These are phyloP conservation scores for Lenwebbia sp. DNA, from an alignment of 345 rosid species.

Conservation along the genomic window DNA sequence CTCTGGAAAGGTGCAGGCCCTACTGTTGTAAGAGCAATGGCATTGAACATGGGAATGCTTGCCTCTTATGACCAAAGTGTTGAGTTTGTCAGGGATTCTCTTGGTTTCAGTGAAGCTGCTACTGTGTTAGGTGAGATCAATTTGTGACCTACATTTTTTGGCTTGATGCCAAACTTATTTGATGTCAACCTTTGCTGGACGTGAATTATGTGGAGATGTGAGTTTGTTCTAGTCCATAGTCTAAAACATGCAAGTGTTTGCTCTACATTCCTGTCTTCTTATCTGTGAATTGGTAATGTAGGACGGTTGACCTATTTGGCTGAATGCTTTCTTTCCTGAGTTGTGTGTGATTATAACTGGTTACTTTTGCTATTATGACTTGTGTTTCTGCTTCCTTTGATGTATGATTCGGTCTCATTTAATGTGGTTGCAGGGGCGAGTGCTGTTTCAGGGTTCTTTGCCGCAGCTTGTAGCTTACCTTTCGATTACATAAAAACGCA, in stretches of 20 bases:
- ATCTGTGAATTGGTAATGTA: neutral
- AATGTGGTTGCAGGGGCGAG: conserved; percentile 59
- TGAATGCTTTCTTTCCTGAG: neutral
- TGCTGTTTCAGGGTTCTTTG: conserved; percentile 81
- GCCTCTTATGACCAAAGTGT: conserved; percentile 47
- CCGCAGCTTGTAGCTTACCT: conserved; percentile 93
- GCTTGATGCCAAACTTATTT: neutral
- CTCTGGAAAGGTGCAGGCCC: conserved; percentile 55
- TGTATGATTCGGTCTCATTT: neutral
- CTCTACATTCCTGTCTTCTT: neutral
- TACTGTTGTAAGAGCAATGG: conserved; percentile 45
- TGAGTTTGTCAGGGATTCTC: conserved; percentile 33
- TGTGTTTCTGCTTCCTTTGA: neutral
- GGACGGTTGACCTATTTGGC: neutral
- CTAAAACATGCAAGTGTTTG: neutral
- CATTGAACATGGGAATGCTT: conserved; percentile 53
- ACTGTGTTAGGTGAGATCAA: conserved; percentile 37
- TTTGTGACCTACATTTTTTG: neutral
- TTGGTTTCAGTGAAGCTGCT: conserved; percentile 30
- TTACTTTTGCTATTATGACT: neutral
- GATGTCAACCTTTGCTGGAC: neutral
- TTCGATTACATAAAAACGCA: conserved; percentile 97
- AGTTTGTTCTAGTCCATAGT: neutral
- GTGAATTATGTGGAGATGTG: neutral
- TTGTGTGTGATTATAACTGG: neutral